Evolutionary conservation across 2,329 filamentous ascomycete species (phyloP).

Genomic region (Aplosporella prunicola): DNA sequence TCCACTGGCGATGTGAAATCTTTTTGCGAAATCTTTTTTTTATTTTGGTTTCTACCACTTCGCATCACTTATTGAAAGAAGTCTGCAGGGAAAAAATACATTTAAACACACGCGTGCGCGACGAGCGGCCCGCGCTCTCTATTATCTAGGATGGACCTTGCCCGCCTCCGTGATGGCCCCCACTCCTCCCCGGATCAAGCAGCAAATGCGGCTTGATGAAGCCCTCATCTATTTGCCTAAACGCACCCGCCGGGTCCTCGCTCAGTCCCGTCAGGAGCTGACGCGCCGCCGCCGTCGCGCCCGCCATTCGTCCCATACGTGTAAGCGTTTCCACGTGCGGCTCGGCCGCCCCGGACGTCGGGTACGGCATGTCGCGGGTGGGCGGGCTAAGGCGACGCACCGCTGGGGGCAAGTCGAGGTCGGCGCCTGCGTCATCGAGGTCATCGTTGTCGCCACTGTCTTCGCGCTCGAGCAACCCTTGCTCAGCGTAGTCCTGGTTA

Average conservation of each 20-base stretch:
- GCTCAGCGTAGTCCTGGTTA: constrained; percentile 37
- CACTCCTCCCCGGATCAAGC: constrained; percentile 51
- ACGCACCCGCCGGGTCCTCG: constrained; percentile 82
- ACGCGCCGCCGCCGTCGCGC: constrained; percentile 65
- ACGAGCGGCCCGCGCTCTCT: no score
- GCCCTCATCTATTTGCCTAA: constrained; percentile 87
- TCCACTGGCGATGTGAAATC: no score
- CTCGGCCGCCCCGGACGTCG: constrained; percentile 28
- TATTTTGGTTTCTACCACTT: no score
- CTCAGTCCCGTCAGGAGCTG: constrained; percentile 68
- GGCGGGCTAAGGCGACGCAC: constrained; percentile 33
- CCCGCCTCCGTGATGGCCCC: no score
- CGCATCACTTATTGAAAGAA: no score
- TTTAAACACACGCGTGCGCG: no score
- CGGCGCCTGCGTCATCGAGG: constrained; percentile 40
- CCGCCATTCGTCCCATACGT: constrained; percentile 37
- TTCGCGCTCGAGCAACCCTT: constrained; percentile 44
- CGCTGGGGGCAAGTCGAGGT: constrained; percentile 50
- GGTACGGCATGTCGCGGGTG: constrained; percentile 23
- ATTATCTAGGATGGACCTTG: no score
- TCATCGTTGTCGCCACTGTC: constrained; percentile 41
- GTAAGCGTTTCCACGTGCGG: constrained; percentile 16
- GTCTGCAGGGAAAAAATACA: no score
- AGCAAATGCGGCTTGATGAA: constrained; percentile 89
- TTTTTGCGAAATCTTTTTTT: no score